Base-by-base conservation (phyloP, 1,284 basidiomycete genomes). In the Pascua guehoae region DNA sequence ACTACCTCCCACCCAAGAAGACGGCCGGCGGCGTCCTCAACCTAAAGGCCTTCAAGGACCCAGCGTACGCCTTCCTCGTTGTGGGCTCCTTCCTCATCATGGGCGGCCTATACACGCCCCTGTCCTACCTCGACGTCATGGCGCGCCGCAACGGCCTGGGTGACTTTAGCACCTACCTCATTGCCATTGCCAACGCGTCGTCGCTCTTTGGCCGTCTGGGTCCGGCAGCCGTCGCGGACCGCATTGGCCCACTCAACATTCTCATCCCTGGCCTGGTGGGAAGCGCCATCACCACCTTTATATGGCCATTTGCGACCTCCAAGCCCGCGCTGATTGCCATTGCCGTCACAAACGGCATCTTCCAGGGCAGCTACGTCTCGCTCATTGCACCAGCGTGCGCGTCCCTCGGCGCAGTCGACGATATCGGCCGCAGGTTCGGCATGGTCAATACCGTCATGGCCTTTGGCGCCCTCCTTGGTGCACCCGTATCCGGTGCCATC, bases 381-480 rank as follows among this genome's bases (percentile, higher is more conserved):
- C 64, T 69, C 36, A 60, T 65, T 37, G 57, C 61, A 9, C 66
- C 67, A 0, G 66, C 64, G 5, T 56, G 59, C 15, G 64, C 64
- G 8, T 50, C 61, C 12, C 62, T 69, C 5, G 67, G 67, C 14
- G 52, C 53, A 39, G 57, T 65, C 0, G 57, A 58, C 47, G 66
- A 68, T 41, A 49, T 65, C n/a, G 67, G 67, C 5, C 53, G 66
- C 2, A 48, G 66, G 5, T 62, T 66, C 45, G 66, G 66, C 47
- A 63, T 66, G 60, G 56, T 67, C 46, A 53, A 55, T 37, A 49
- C 53, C 5, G 42, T 65, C 38, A 57, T 62, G 51, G 51, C 57
- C 42, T 53, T 62, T 18, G 63, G 60, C 9, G 45, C 49, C 5
- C 51, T 65, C 14, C 45, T 65, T 18, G 56, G 56, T 18, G 54